A percentile compares a stretch with the other conserved stretches of the same genome.
Evolutionary conservation across 306 rosid genomes (phyloP).

Genomic region (Acacia crassicarpa): DNA sequence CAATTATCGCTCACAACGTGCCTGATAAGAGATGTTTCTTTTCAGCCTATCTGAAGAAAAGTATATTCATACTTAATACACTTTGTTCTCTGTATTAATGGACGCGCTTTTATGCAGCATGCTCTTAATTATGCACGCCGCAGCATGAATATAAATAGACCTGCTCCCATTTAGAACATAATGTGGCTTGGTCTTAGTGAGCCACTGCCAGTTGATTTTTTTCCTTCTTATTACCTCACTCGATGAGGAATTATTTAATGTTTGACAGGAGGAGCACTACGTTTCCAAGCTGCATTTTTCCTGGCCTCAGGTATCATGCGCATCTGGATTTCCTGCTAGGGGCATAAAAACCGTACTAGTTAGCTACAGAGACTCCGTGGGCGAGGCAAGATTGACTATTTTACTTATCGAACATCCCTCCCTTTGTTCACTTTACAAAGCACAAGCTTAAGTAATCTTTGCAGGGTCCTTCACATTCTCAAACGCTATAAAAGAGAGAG

Average conservation of each 20-base stretch:
- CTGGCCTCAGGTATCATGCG: constrained; percentile 89
- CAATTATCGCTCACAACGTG: neutral
- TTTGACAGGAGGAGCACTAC: constrained; percentile 78
- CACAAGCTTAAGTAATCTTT: neutral
- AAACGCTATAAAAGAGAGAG: neutral
- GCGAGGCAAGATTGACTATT: constrained; percentile 48
- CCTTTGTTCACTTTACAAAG: neutral
- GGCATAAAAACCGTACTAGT: constrained; percentile 67
- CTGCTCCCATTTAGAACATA: neutral
- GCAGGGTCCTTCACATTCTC: neutral
- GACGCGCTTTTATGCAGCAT: neutral
- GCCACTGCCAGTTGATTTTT: neutral
- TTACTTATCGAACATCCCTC: neutral
- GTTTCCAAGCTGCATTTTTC: constrained; percentile 74
- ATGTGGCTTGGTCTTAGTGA: neutral
- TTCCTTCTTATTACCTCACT: neutral
- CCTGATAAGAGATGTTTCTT: neutral
- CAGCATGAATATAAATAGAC: neutral
- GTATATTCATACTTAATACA: neutral
- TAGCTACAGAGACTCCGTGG: constrained; percentile 60
- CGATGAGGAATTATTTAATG: constrained; percentile 2
- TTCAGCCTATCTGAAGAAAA: neutral
- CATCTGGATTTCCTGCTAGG: constrained; percentile 71
- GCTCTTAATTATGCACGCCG: neutral
- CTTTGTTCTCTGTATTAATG: neutral